Base-by-base conservation (phyloP, 2,329 filamentous ascomycete species). In the Cladosporium sp. region DNA sequence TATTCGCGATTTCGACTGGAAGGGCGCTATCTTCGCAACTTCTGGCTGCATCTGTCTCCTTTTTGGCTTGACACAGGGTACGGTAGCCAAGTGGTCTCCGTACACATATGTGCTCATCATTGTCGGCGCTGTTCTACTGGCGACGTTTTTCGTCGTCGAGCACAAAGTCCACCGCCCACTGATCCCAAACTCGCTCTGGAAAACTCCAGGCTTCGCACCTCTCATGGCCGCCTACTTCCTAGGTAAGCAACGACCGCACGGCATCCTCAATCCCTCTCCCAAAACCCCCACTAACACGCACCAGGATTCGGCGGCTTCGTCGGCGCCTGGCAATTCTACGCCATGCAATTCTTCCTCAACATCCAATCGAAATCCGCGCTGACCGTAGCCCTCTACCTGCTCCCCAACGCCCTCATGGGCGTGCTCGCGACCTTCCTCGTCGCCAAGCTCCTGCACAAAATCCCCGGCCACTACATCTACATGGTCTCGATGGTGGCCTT, bases 391-490 rank as follows among this genome's bases (percentile, higher is more conserved):
- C 59, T 76, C 0, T 76, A 76, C 45, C 64, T 73, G 16, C 64
- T 75, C 1, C 73, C 74, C 1, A 77, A 77, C 48, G 73, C 67
- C 6, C 58, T 76, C 4, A 66, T 72, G 5, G 74, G 74, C 1
- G 67, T 76, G 0, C 56, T 75, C 4, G 74, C 74, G 0, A 73
- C 73, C 1, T 74, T 65, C 60, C 62, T 76, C n/a, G 74, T 77
- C 8, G 72, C 70, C 40, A 69, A 70, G 31, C 73, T 72, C 1
- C 61, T 76, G n/a, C 73, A 76, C 48, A 56, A 72, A 4, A 66
- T 75, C 2, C 72, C 74, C 0, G 72, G 73, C 1, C 74, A 76
- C 46, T 74, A 71, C 57, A 76, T 77, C 46, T 73, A 74, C 53
- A 64, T 70, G 0, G 69, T 69, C 1, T 70, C 71, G 9, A 76